phyloP scores from a whole-genome alignment of 345 rosid genomes.

The Sapria himalayana region DNA sequence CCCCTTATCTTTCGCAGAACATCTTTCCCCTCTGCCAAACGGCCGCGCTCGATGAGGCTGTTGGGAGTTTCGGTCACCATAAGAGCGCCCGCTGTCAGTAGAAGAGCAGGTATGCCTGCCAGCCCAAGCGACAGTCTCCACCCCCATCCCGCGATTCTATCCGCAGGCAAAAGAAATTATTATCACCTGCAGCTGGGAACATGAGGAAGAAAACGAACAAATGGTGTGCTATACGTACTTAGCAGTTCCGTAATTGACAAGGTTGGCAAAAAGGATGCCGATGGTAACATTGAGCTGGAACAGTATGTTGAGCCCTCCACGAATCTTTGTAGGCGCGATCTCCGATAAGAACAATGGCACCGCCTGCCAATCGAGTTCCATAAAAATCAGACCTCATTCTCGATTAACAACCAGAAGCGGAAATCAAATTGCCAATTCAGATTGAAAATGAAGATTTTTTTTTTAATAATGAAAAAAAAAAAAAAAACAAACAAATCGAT shows the following conservation, averaged over 20 bases:
- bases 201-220: neutral
- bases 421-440: too few species aligned
- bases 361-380: too few species aligned
- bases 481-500: too few species aligned
- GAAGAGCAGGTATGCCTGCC: constrained; percentile 74
- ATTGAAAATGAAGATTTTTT: too few species aligned
- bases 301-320: constrained; percentile 79
- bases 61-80: constrained; percentile 72
- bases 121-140: constrained; percentile 83
- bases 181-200: neutral
- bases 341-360: constrained; percentile 90
- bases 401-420: too few species aligned
- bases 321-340: constrained; percentile 83
- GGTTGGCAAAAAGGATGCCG: constrained; percentile 79
- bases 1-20: constrained; percentile 67
- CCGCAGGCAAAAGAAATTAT: neutral
- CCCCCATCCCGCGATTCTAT: constrained; percentile 89
- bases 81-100: constrained; percentile 61
- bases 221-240: constrained; percentile 26
- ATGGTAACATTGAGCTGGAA: constrained; percentile 90
- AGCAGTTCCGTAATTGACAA: constrained; percentile 81
- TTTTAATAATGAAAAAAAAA: too few species aligned
- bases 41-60: constrained; percentile 78
- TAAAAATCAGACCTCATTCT: too few species aligned
- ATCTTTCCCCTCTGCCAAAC: constrained; percentile 63